Base-by-base conservation (phyloP, 2,329 filamentous ascomycete genomes). In the Verticillium zaregamsianum region DNA sequence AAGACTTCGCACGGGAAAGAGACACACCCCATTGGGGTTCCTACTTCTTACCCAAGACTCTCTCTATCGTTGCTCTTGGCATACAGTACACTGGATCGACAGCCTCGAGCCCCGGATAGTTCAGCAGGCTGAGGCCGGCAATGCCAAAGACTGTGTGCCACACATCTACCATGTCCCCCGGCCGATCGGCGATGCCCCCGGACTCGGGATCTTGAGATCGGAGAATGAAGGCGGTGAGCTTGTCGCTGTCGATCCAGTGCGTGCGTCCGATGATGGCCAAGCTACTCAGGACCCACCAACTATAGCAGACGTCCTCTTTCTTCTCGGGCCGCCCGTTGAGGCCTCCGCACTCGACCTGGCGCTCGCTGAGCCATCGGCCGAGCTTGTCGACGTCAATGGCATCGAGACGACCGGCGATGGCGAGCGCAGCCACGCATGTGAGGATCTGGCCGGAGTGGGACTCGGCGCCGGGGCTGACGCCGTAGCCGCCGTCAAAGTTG, bases 261-360 rank as follows among this genome's bases (percentile, higher is more conserved):
- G 93, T 83, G 61, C 89, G 88, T 60, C 85, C 88, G 67, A 99
- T 91, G 83, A 98, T 97, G 55, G 90, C 89, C 67, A 99, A 79
- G 73, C 93, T 97, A 72, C 91, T 94, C 71, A 94, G 80, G 55
- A 98, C 95, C 95, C 95, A 99, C 95, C 95, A 99, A 74, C 92
- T 97, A 78, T 99, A 99, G 79, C 95, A 99, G 15, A 97, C 94
- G 74, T 99, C 95, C 73, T 97, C 94, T 65, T 91, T 79, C 80
- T 99, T 99, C 78, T 98, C 95, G 0, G 95, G 95, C 57, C 95
- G 85, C 3, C 95, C 95, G 73, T 99, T 99, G 58, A 99, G 79
- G 0, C 95, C 95, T 33, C 95, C 95, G 57, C 89, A 89, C 11
- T 91, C 85, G 32, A 96, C 81, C 74, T 99, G 95, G 65, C 95